These are phyloP conservation scores for Chenopodium formosanum DNA, from an alignment of 148 eudicot species.

Conservation along the genomic window DNA sequence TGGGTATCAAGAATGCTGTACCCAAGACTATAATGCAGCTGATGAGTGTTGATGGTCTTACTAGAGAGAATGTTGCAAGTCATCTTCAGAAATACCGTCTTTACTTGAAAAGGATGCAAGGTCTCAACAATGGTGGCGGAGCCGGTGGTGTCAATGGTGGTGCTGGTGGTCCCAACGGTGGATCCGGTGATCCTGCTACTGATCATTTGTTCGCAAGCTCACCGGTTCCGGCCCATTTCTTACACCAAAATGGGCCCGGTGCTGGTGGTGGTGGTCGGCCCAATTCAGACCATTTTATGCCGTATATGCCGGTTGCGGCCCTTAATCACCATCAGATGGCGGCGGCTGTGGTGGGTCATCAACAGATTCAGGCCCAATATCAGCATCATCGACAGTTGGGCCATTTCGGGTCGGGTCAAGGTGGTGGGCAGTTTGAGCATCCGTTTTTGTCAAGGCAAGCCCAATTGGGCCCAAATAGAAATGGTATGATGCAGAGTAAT, in stretches of 20 bases:
- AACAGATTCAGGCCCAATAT: slow-evolving; percentile 38
- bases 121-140: slow-evolving; percentile 36
- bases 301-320: slow-evolving; percentile 54
- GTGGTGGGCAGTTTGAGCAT: slow-evolving; percentile 51
- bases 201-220: slow-evolving; percentile 83
- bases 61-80: slow-evolving; percentile 74
- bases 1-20: slow-evolving; percentile 78
- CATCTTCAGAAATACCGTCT: slow-evolving; percentile 70
- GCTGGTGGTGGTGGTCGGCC: slow-evolving; percentile 29
- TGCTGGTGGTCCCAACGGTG: slow-evolving; percentile 27
- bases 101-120: slow-evolving; percentile 77
- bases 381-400: slow-evolving; percentile 58
- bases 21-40: slow-evolving; percentile 87
- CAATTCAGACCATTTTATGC: slow-evolving; percentile 59
- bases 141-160: slow-evolving; percentile 15
- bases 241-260: slow-evolving; percentile 39
- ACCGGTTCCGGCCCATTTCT: slow-evolving; percentile 84
- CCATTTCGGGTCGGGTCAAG: slow-evolving; percentile 47
- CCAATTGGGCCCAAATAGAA: slow-evolving; percentile 43
- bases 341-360: slow-evolving; percentile 29
- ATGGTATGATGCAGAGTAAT: slow-evolving; percentile 43
- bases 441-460: slow-evolving; percentile 55
- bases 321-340: slow-evolving; percentile 51
- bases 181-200: slow-evolving; percentile 60
- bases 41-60: slow-evolving; percentile 76